Base-by-base conservation (phyloP, 2,329 filamentous ascomycete genomes). In the Cladobotryum mycophilum region DNA sequence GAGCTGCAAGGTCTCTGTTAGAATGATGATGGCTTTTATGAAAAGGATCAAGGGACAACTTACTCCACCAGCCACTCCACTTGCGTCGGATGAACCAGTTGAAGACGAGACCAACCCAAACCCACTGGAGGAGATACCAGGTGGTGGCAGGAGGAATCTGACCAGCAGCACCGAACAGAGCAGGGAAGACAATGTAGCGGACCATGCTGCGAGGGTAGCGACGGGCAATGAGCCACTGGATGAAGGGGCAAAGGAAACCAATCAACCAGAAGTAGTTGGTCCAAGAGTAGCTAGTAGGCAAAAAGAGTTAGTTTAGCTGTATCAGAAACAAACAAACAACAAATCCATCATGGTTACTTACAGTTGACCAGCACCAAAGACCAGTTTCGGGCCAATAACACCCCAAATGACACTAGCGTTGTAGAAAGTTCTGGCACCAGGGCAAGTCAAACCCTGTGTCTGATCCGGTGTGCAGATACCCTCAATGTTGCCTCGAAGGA, bases 391-490 rank as follows among this genome's bases (percentile, higher is more conserved):
- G 1, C 67, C 81, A 49, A 85, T 80, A 15, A 80, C 71, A 51
- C 81, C 81, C 81, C 80, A 82, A 49, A 82, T 76, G 5, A 82
- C 71, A 17, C 76, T 80, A 22, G 76, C 76, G 20, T 78, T 81
- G 67, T 79, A 84, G 61, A 83, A 84, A 0, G 81, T 79, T 20
- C 74, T 74, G 14, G 76, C 76, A 35, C 73, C 71, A 8, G 81
- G 80, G 59, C 80, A 84, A 18, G 69, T 78, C 58, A 81, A 77
- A 46, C 76, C 73, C 58, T 76, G 73, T 2, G 60, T 30, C 55
- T 82, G 77, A 0, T 70, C 36, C 0, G 60, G 49, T 1, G 69
- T 71, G 65, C 81, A 85, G 25, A 84, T 72, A 5, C 71, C 70
- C 1, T 71, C 55, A 52, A 84, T 81, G 49, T 76, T 70, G n/a